Conservation (phyloP, 345 rosid species). For the Excoecaria agallocha region DNA sequence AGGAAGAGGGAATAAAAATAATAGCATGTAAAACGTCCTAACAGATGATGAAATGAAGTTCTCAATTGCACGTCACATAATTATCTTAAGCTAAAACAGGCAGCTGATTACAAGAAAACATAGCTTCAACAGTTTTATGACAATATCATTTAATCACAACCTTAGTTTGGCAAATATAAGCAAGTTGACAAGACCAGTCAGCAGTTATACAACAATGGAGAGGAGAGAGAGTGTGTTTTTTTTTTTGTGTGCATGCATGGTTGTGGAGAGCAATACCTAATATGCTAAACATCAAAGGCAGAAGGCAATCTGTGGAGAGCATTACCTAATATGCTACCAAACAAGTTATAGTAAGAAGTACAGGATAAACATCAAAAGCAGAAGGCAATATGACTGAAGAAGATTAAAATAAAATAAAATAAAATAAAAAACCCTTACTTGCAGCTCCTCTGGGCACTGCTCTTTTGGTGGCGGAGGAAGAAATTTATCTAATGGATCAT, state of each 20-base stretch:
- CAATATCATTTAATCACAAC: not conserved
- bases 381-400: not conserved
- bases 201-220: not conserved
- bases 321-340: not conserved
- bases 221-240: not conserved
- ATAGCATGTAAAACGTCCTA: not conserved
- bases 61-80: not conserved
- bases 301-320: not conserved
- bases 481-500: conserved; percentile 66
- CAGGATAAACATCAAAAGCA: not conserved
- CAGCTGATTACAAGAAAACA: conserved; percentile 7
- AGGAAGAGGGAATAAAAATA: conserved; percentile 3
- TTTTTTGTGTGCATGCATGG: too few species aligned
- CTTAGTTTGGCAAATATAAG: not conserved
- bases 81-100: conserved; percentile 1
- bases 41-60: not conserved
- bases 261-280: too few species aligned
- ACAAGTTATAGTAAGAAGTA: not conserved
- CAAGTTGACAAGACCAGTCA: not conserved
- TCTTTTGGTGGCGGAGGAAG: conserved; percentile 59
- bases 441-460: conserved; percentile 77
- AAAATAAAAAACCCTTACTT: conserved; percentile 55
- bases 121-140: not conserved
- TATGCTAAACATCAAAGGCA: not conserved
- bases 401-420: not conserved